Percentiles rank a stretch among this genome's conserved stretches.
Conservation (phyloP, 129 eudicot species). For the Scalesia atractyloides region DNA sequence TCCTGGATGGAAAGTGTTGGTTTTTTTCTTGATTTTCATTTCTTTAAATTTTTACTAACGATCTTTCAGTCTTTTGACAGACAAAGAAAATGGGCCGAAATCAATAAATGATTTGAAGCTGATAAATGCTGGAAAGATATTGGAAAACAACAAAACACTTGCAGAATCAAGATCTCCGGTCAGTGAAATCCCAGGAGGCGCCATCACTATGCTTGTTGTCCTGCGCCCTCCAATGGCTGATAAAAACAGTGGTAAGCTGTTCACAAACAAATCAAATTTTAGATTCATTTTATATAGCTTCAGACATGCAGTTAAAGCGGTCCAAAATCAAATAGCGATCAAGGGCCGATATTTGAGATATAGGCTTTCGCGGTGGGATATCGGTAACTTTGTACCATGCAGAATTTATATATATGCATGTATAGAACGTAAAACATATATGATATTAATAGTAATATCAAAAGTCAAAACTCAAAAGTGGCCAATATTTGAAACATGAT, state of each 20-base stretch:
- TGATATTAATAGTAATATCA: no score
- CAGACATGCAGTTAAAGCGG: background rate
- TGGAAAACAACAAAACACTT: conserved; percentile 61
- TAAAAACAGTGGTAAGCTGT: conserved; percentile 50
- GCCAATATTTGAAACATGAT: no score
- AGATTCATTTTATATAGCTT: background rate
- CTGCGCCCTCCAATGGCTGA: conserved; percentile 60
- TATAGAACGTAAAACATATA: no score
- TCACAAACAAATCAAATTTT: background rate
- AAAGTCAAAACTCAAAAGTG: no score
- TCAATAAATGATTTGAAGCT: conserved; percentile 62
- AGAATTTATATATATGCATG: no score
- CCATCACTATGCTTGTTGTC: conserved; percentile 67
- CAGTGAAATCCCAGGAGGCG: conserved; percentile 62
- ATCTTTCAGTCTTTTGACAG: conserved; percentile 15
- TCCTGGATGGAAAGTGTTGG: background rate
- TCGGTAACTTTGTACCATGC: no score
- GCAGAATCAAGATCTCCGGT: conserved; percentile 57
- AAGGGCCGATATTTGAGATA: no score
- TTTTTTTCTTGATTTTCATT: background rate
- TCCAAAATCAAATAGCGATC: no score
- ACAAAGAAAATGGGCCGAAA: conserved; percentile 32
- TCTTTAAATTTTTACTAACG: background rate
- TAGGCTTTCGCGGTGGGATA: no score
- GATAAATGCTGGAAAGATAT: conserved; percentile 71